These are phyloP conservation scores for Eremothecium cymbalariae DNA, from an alignment of 1,139 yeast species.

Conservation along the genomic window DNA sequence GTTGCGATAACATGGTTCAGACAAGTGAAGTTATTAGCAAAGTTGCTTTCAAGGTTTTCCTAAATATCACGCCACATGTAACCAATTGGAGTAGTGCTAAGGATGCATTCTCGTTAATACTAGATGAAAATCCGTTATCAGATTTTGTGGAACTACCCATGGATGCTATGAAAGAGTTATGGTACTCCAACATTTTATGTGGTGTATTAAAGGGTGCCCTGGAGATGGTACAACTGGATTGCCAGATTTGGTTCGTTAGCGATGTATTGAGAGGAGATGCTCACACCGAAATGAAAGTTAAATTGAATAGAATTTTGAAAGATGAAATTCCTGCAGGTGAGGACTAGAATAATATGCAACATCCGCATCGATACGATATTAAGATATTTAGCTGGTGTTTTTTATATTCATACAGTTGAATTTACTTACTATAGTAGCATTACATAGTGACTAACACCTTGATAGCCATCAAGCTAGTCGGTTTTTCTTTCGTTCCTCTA, in stretches of 20 bases:
- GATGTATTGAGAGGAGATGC: conserved; percentile 82
- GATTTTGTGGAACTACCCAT: conserved; percentile 93
- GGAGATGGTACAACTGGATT: conserved; percentile 93
- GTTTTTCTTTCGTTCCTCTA: conserved; percentile 6
- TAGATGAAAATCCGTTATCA: conserved; percentile 83
- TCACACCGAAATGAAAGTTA: conserved; percentile 68
- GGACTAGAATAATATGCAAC: no score
- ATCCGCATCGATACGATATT: no score
- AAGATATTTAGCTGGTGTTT: no score
- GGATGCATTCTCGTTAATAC: conserved; percentile 61
- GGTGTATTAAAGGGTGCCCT: conserved; percentile 89
- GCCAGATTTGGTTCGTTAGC: conserved; percentile 70
- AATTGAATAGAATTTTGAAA: conserved; percentile 62
- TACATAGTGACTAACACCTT: no score
- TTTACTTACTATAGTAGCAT: no score
- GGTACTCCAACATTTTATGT: conserved; percentile 87
- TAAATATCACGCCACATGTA: conserved; percentile 71
- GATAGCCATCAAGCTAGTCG: no score
- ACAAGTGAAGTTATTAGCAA: conserved; percentile 83
- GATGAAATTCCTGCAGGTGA: conserved; percentile 98
- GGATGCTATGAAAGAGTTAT: conserved; percentile 60
- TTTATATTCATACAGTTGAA: no score
- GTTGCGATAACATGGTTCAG: conserved; percentile 74
- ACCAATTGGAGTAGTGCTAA: conserved; percentile 73
- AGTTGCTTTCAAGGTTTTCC: conserved; percentile 82